phyloP scores from a whole-genome alignment of 1,284 basidiomycete genomes.

The Coniferiporia sulphurascens region DNA sequence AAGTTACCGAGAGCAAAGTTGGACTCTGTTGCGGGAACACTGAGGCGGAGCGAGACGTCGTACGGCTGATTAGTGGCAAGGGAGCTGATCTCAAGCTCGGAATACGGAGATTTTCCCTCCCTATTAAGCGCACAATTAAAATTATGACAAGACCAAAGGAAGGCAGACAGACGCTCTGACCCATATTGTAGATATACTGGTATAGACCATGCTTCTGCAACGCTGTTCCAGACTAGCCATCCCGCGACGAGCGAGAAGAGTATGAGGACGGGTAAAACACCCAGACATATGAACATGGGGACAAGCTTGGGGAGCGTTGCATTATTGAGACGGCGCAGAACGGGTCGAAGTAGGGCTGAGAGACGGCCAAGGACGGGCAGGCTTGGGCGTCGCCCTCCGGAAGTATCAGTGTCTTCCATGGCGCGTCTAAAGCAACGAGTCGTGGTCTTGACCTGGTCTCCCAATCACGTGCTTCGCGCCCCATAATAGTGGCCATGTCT shows the following conservation, averaged over 20 bases:
- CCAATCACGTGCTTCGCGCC: too few relatives aligned
- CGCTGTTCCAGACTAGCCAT: conserved; percentile 63
- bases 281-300: conserved; percentile 52
- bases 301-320: conserved; percentile 52
- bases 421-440: too few relatives aligned
- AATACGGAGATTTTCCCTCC: conserved; percentile 59
- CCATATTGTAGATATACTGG: conserved; percentile 71
- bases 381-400: too few relatives aligned
- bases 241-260: conserved; percentile 60
- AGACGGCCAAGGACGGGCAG: not conserved
- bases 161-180: conserved; percentile 66
- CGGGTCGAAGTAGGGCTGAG: not conserved
- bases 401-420: too few relatives aligned
- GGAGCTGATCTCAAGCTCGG: conserved; percentile 42
- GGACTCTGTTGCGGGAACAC: conserved; percentile 57
- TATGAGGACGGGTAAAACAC: conserved; percentile 57
- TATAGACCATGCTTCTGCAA: conserved; percentile 61
- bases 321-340: conserved; percentile 30
- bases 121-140: conserved; percentile 31
- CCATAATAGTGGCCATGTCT: too few relatives aligned
- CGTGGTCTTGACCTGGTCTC: too few relatives aligned
- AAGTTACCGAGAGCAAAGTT: conserved; percentile 76
- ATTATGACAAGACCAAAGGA: not conserved
- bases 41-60: conserved; percentile 62
- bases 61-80: conserved; percentile 61